Base-by-base conservation (phyloP, 192 early-diverging fungal species). In the Entrophospora sp. region DNA sequence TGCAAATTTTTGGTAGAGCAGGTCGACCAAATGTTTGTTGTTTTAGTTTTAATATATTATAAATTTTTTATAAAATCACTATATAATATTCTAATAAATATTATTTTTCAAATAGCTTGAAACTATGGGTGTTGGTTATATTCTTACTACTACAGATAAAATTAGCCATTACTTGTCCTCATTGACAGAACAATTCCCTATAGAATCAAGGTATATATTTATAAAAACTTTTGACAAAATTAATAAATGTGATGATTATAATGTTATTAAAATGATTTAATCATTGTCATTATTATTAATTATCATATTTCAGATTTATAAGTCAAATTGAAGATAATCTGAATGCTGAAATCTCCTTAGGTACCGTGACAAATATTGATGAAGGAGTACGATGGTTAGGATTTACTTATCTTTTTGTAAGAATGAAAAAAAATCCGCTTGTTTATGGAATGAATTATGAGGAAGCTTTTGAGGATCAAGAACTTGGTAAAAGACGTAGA, bases 1-100 rank as follows among this genome's bases (percentile, higher is more conserved):
- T 98, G 66, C 97, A 99, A 78, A 99, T 99, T 62, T 98, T 99
- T 73, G 97, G 95, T 66, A 89, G 97, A 72, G 97, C 97, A 32
- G 97, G 97, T 67, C 86, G 92, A 53, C 91, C 91, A 37, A 87
- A 90, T 68, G 73, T 78, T 59, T 14, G 45, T 64, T 52, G 31
- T n/a, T 49, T 35, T 27, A 20, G 9, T 14, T 20, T 5, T 28
- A 13, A 8, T 40, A 5, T 1, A 55, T 31, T 24, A 27, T 7
- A 64, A 25, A 34, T 32, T 32, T 22, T 40, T 25, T 5, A n/a
- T n/a, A 0, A 59, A 20, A 40, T 20, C 12, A 24, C 28, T 12
- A 58, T 20, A 56, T 32, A 60, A 35, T 62, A 25, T 38, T 60
- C 32, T 53, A 28, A 4, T 64, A 37, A 14, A n/a, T 64, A 38